These are phyloP conservation scores for Verticillium alfalfae DNA, from an alignment of 2,329 filamentous ascomycete genomes.

Conservation along the genomic window DNA sequence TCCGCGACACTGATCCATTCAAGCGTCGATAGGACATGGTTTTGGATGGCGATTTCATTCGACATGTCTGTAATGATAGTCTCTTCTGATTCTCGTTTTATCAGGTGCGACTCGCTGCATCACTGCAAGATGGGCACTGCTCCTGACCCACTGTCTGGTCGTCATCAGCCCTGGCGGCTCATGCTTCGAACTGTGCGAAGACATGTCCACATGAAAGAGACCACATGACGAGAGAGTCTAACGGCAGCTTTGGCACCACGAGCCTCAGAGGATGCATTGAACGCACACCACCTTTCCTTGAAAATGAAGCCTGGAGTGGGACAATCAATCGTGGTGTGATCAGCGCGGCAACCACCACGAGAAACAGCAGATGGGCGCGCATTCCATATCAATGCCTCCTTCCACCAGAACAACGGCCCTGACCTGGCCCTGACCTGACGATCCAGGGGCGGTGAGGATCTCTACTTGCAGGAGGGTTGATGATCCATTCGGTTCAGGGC, in stretches of 20 bases:
- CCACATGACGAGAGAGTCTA: background rate
- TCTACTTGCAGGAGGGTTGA: background rate
- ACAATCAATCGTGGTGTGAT: background rate
- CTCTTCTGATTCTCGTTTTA: too few species aligned
- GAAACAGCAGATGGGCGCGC: slow-evolving; percentile 6
- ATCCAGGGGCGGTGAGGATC: slow-evolving; percentile 2
- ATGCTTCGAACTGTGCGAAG: slow-evolving; percentile 3
- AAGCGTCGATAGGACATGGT: too few species aligned
- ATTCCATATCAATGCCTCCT: background rate
- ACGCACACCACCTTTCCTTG: background rate
- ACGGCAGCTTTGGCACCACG: background rate
- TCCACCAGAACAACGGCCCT: background rate
- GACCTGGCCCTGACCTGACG: background rate
- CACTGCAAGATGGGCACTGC: too few species aligned
- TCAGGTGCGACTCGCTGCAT: too few species aligned
- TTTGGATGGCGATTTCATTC: too few species aligned
- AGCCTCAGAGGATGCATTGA: background rate
- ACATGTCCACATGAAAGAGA: background rate
- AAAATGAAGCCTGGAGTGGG: background rate
- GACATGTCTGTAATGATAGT: too few species aligned
- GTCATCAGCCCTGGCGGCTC: background rate
- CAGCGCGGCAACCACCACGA: slow-evolving; percentile 10
- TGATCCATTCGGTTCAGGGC: background rate
- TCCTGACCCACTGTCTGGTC: too few species aligned
- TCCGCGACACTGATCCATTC: background rate